These are phyloP conservation scores for Niebla homalea DNA, from an alignment of 495 filamentous ascomycete genomes.

Conservation along the genomic window DNA sequence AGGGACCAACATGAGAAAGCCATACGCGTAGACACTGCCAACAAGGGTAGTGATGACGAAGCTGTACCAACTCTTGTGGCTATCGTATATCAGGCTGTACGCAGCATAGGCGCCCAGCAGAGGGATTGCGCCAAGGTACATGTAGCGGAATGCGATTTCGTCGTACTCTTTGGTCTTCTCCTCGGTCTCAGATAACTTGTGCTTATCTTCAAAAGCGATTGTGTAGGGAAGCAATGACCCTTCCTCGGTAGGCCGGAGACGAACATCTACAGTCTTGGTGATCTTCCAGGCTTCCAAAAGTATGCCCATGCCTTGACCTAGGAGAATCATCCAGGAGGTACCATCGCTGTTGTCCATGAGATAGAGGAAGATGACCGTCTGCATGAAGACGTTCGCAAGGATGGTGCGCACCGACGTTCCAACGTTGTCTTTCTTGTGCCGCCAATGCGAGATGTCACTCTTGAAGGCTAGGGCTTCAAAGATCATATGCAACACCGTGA, in stretches of 20 bases:
- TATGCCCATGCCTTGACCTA: slow-evolving; percentile 85
- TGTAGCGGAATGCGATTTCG: slow-evolving; percentile 90
- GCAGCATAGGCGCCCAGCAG: slow-evolving; percentile 76
- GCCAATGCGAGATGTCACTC: slow-evolving; percentile 92
- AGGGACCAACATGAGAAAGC: slow-evolving; percentile 99
- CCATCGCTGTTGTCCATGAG: slow-evolving; percentile 95
- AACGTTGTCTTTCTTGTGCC: slow-evolving; percentile 98
- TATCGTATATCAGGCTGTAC: slow-evolving; percentile 85
- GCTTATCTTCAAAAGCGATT: slow-evolving; percentile 88
- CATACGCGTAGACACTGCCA: slow-evolving; percentile 93
- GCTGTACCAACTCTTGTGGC: slow-evolving; percentile 95
- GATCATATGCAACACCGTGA: slow-evolving; percentile 81
- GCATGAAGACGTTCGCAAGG: slow-evolving; percentile 96
- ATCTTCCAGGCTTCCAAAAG: slow-evolving; percentile 95
- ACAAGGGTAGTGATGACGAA: slow-evolving; percentile 87
- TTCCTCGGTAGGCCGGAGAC: slow-evolving; percentile 53
- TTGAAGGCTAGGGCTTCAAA: slow-evolving; percentile 97
- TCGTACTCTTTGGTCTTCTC: slow-evolving; percentile 98
- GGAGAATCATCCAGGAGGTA: slow-evolving; percentile 97
- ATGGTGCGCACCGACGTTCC: slow-evolving; percentile 93
- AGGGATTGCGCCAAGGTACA: slow-evolving; percentile 84
- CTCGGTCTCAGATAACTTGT: slow-evolving; percentile 87
- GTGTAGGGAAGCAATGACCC: slow-evolving; percentile 65
- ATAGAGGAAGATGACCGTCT: slow-evolving; percentile 90
- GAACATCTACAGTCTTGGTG: slow-evolving; percentile 91